Evolutionary conservation across 2,329 filamentous ascomycete genomes (phyloP), one percentile per base, ranked within the genome.

Genomic region (Penicillium sp.): DNA sequence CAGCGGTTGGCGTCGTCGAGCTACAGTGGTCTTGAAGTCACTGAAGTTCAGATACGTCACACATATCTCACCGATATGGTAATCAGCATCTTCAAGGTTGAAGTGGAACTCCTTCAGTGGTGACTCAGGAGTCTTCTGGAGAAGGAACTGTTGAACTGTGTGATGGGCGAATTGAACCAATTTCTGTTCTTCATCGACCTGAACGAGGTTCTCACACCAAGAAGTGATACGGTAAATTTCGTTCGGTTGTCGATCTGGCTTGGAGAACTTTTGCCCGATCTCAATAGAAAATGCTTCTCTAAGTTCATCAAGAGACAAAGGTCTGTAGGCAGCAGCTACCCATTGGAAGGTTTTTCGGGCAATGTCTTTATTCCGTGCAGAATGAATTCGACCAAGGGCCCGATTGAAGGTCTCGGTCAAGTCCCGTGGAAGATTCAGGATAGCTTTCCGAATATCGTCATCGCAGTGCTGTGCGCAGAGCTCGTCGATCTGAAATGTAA

Each of bases 371-470:
- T 52, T 35, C 0, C 35, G 6, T 14, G 23, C 18, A 2, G 22
- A 37, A 6, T 3, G 4, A 45, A 52, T 52, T 37, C 50, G 42
- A 35, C 22, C 29, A 35, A 52, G 49, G n/a, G 40, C 27, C 8
- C 49, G 40, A 18, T 52, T 46, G 49, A 52, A 52, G 3, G 42
- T 46, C 18, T 52, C 50, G n/a, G 42, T 26, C 22, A 52, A 9
- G 18, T 47, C 42, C n/a, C 29, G 40, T 11, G 50, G 50, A 25
- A 52, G 42, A 26, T 46, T 22, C 5, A n/a, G 18, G 9, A 52
- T 46, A 29, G 29, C 29, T 14, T 40, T 29, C n/a, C 50, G 27
- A 5, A 52, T 52, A 23, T 46, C 50, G 2, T 46, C 50, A 20
- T 52, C 50, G 20, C 29, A 40, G 6, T 26, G 42, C n/a, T 27